Percentiles rank a stretch among this genome's conserved stretches.
These are phyloP conservation scores for Artomyces pyxidatus DNA, from an alignment of 768 basidiomycete species.

Conservation along the genomic window DNA sequence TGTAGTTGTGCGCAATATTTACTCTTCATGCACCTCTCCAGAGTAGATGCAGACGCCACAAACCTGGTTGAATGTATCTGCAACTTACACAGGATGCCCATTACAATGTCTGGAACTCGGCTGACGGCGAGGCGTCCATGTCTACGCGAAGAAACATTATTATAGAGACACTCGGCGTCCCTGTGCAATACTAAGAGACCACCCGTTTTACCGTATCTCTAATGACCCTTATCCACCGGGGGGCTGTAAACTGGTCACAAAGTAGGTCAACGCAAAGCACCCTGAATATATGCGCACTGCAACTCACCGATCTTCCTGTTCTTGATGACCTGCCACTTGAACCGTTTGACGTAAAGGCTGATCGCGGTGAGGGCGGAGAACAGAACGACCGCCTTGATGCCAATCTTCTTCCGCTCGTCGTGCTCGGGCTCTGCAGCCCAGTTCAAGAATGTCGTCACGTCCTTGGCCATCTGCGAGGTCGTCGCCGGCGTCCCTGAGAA, in stretches of 20 bases:
- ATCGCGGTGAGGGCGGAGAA: slow-evolving; percentile 78
- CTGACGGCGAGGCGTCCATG: too few species aligned
- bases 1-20: too few species aligned
- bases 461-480: slow-evolving; percentile 98
- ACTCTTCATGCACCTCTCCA: too few species aligned
- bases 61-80: too few species aligned
- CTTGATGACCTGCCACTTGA: slow-evolving; percentile 92
- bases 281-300: background rate
- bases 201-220: slow-evolving; percentile 22
- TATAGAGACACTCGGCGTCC: slow-evolving; percentile 8
- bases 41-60: too few species aligned
- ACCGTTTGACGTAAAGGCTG: slow-evolving; percentile 86
- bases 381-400: slow-evolving; percentile 91
- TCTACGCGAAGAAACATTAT: slow-evolving; percentile 1
- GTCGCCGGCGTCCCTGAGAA: slow-evolving; percentile 87
- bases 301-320: slow-evolving; percentile 83
- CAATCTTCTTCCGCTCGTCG: slow-evolving; percentile 95
- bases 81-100: too few species aligned
- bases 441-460: slow-evolving; percentile 89
- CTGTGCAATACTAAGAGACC: slow-evolving; percentile 1
- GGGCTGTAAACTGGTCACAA: slow-evolving; percentile 51
- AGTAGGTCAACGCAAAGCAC: slow-evolving; percentile 4
- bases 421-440: slow-evolving; percentile 99
- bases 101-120: too few species aligned
- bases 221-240: slow-evolving; percentile 42